Evolutionary conservation across 169 alveolate species (phyloP).

Genomic region (Plasmodium cynomolgi): DNA sequence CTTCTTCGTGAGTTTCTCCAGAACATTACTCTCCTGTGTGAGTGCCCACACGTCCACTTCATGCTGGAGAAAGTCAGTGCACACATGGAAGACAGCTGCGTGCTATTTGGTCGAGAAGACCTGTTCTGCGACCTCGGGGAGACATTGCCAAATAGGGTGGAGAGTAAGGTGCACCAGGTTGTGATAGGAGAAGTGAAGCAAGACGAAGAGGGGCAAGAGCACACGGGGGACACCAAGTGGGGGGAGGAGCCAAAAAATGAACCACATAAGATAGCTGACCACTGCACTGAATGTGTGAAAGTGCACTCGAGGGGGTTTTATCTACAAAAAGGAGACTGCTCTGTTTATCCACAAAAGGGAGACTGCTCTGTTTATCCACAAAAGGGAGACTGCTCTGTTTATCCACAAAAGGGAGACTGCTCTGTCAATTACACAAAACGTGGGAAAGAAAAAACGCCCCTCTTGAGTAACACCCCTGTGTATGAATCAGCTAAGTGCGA

Average conservation of each 20-base stretch:
- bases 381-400: background rate
- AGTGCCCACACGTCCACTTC: background rate
- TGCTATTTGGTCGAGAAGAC: background rate
- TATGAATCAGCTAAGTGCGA: background rate
- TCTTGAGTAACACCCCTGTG: background rate
- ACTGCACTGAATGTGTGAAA: background rate
- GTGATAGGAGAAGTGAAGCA: background rate
- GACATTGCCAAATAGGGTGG: background rate
- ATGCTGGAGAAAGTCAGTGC: background rate
- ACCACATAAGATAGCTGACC: background rate
- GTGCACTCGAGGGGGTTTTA: background rate
- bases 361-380: background rate
- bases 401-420: background rate
- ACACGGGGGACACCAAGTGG: background rate
- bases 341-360: too few species aligned
- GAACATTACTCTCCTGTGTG: background rate
- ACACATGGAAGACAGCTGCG: background rate
- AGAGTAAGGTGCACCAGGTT: background rate
- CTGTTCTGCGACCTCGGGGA: background rate
- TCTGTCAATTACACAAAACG: background rate
- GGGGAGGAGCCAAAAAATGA: background rate
- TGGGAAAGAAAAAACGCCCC: background rate
- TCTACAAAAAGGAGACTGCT: too few species aligned
- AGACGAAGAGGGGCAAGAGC: background rate
- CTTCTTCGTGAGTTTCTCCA: background rate